A percentile compares a stretch with the other conserved stretches of the same genome.
Evolutionary conservation across 208 protist species (phyloP).

Genomic region (Trypanosoma melophagium): DNA sequence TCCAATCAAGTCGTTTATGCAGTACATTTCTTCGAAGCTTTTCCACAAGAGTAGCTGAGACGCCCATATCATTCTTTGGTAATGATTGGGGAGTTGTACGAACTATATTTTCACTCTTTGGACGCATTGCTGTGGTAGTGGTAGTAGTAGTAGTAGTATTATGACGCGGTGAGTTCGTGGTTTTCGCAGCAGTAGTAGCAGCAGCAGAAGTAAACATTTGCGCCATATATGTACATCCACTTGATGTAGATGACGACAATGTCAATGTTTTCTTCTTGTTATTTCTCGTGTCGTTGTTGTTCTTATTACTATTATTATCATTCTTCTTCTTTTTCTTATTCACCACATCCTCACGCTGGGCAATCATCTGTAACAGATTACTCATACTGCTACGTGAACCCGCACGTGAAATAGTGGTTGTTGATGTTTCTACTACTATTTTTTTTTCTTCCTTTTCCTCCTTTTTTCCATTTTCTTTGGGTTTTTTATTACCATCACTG

Average conservation of each 20-base stretch:
- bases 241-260: too few relatives aligned
- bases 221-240: not conserved
- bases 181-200: not conserved
- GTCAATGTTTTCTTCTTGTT: not conserved
- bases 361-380: constrained; percentile 10
- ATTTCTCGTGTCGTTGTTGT: not conserved
- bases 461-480: not conserved
- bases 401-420: too few relatives aligned
- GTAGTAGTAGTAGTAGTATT: not conserved
- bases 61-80: not conserved
- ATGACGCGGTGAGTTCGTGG: not conserved
- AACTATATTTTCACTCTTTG: not conserved
- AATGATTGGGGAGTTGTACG: not conserved
- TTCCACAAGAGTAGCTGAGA: constrained; percentile 16
- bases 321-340: not conserved
- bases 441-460: not conserved
- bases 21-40: constrained; percentile 21
- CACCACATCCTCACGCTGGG: not conserved
- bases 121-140: not conserved
- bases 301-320: not conserved
- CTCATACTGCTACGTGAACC: constrained; percentile 1
- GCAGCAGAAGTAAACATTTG: constrained; percentile 13
- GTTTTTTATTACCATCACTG: not conserved
- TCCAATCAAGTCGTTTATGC: constrained; percentile 17
- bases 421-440: too few relatives aligned